These are phyloP conservation scores for Paramecium octaurelia DNA, from an alignment of 73 alveolate species.

Conservation along the genomic window DNA sequence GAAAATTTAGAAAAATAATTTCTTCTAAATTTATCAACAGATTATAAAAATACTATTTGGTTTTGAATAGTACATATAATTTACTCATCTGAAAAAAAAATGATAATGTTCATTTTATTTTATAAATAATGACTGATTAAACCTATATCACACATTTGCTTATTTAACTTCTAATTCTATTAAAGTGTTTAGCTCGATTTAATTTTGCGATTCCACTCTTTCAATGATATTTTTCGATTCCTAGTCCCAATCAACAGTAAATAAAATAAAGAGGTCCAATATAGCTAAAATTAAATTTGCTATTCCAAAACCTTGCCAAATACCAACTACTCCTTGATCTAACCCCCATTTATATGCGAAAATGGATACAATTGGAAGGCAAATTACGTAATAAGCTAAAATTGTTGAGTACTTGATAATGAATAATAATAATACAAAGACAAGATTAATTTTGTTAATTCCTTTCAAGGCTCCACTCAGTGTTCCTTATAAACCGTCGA, in stretches of 20 bases:
- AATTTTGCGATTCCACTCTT: not conserved
- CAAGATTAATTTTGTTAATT: not conserved
- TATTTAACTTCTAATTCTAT: not conserved
- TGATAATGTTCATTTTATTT: no score
- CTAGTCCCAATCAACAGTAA: not conserved
- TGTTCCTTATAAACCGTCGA: constrained; percentile 4
- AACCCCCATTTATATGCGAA: constrained; percentile 19
- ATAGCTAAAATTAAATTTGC: not conserved
- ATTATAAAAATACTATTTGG: no score
- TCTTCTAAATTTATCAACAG: no score
- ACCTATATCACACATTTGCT: not conserved
- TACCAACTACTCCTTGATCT: not conserved
- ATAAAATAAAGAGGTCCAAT: not conserved
- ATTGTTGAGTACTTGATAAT: not conserved
- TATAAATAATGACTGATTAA: no score
- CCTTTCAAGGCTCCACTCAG: constrained; percentile 37
- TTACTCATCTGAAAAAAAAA: no score
- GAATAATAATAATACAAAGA: not conserved
- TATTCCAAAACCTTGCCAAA: constrained; percentile 18
- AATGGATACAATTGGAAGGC: not conserved
- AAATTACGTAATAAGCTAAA: not conserved
- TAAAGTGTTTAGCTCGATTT: not conserved
- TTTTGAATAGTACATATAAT: no score
- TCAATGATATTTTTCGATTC: not conserved
- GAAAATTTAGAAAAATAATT: no score